phyloP scores from a whole-genome alignment of 2,329 filamentous ascomycete genomes.

The Clarireedia sp. region DNA sequence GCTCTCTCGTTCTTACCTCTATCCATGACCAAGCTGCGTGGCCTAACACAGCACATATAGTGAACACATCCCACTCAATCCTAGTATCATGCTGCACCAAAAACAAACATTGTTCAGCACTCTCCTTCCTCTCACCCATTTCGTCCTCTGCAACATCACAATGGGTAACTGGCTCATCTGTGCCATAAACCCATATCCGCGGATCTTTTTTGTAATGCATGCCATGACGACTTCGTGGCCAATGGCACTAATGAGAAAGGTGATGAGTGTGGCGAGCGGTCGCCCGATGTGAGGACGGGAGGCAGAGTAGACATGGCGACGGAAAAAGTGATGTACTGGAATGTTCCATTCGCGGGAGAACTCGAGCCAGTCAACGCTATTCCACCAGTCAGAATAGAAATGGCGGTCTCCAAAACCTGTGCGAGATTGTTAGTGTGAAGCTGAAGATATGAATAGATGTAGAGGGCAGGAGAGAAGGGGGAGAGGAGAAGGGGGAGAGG shows the following conservation, averaged over 20 bases:
- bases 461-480: background rate
- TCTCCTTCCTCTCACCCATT: slow-evolving; percentile 63
- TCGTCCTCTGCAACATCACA: slow-evolving; percentile 79
- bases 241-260: slow-evolving; percentile 81
- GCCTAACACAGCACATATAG: slow-evolving; percentile 5
- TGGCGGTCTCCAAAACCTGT: slow-evolving; percentile 74
- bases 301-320: slow-evolving; percentile 86
- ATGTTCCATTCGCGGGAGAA: slow-evolving; percentile 96
- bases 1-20: too few species aligned
- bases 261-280: slow-evolving; percentile 73
- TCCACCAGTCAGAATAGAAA: slow-evolving; percentile 79
- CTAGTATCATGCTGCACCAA: slow-evolving; percentile 87
- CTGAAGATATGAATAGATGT: background rate
- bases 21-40: too few species aligned
- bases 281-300: slow-evolving; percentile 69
- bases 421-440: background rate
- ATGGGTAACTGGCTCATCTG: slow-evolving; percentile 98
- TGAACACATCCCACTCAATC: slow-evolving; percentile 45
- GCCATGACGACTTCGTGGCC: slow-evolving; percentile 96
- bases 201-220: slow-evolving; percentile 93
- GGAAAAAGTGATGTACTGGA: slow-evolving; percentile 93
- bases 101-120: slow-evolving; percentile 85
- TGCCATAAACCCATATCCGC: slow-evolving; percentile 86
- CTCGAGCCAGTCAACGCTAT: slow-evolving; percentile 83
- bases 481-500: too few species aligned